Conservation (phyloP, 495 filamentous ascomycete species). For the Penicillium nucicola region DNA sequence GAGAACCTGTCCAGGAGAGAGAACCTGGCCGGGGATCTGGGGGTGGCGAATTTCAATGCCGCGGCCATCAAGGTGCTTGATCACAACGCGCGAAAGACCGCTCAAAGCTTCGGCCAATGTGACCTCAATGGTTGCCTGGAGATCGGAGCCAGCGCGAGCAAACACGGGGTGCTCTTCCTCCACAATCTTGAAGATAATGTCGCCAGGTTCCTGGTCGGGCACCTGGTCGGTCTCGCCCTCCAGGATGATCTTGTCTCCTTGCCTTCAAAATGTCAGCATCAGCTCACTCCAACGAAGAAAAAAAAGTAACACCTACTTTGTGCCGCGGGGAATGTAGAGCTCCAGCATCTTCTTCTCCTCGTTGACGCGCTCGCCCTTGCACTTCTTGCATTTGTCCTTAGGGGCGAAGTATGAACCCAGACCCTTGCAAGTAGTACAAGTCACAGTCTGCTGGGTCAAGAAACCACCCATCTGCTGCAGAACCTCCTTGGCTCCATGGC, state of each 20-base stretch:
- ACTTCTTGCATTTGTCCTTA: conserved; percentile 97
- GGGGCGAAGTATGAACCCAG: conserved; percentile 81
- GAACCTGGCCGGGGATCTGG: conserved; percentile 65
- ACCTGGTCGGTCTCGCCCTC: conserved; percentile 94
- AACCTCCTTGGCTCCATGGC: conserved; percentile 67
- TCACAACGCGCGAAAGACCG: conserved; percentile 84
- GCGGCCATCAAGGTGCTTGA: conserved; percentile 91
- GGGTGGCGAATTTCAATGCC: conserved; percentile 77
- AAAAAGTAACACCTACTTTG: conserved; percentile 44
- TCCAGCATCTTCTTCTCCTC: conserved; percentile 90
- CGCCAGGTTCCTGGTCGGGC: conserved; percentile 86
- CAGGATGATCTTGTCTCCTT: conserved; percentile 85
- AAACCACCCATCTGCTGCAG: conserved; percentile 77
- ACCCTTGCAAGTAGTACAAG: conserved; percentile 77
- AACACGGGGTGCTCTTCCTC: conserved; percentile 82
- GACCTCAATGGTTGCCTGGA: conserved; percentile 74
- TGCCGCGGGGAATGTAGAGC: conserved; percentile 90
- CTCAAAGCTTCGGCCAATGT: conserved; percentile 80
- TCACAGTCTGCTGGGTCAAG: conserved; percentile 67
- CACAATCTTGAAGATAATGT: conserved; percentile 83
- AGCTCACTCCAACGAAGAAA: neutral
- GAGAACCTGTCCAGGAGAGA: conserved; percentile 77
- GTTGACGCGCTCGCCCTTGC: conserved; percentile 81
- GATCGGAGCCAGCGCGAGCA: conserved; percentile 75
- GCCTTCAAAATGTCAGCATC: conserved; percentile 37